Percentiles rank a stretch among this genome's conserved stretches.
Evolutionary conservation across 2,329 filamentous ascomycete genomes (phyloP).

Genomic region (Aspergillus floridensis): DNA sequence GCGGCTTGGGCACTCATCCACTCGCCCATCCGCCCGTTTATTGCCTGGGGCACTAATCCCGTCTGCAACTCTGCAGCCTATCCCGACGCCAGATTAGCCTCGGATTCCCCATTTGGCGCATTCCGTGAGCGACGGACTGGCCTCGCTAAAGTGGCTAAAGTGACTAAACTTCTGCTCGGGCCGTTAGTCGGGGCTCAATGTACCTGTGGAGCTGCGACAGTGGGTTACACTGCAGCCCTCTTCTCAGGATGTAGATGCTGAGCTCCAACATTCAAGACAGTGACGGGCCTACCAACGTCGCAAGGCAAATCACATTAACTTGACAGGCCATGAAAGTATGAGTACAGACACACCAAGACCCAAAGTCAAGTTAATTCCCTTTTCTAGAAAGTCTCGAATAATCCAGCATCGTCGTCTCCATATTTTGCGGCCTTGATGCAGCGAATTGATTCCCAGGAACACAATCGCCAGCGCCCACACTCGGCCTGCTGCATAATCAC

Average conservation of each 20-base stretch:
- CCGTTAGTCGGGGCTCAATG: constrained; percentile 7
- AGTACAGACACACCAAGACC: neutral
- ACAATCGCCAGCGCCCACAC: neutral
- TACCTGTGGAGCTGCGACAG: neutral
- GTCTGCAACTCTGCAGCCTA: neutral
- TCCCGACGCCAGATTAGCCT: neutral
- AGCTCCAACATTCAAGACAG: neutral
- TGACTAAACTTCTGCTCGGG: constrained; percentile 3
- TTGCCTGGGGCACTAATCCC: neutral
- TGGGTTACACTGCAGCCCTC: neutral
- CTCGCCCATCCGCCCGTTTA: neutral
- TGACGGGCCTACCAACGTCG: neutral
- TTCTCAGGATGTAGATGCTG: neutral
- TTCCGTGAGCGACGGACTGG: neutral
- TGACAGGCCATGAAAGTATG: neutral
- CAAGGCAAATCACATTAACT: neutral
- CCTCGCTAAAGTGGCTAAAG: neutral
- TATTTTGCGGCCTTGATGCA: neutral
- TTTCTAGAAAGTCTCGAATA: neutral
- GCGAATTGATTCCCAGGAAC: neutral
- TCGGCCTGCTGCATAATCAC: constrained; percentile 6
- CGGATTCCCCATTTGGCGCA: neutral
- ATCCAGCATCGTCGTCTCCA: neutral
- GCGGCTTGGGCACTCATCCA: constrained; percentile 31
- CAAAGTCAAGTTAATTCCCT: neutral